A percentile compares a stretch with the other conserved stretches of the same genome.
These are phyloP conservation scores for Eucalyptus microcorys DNA, from an alignment of 345 rosid species.

Conservation along the genomic window DNA sequence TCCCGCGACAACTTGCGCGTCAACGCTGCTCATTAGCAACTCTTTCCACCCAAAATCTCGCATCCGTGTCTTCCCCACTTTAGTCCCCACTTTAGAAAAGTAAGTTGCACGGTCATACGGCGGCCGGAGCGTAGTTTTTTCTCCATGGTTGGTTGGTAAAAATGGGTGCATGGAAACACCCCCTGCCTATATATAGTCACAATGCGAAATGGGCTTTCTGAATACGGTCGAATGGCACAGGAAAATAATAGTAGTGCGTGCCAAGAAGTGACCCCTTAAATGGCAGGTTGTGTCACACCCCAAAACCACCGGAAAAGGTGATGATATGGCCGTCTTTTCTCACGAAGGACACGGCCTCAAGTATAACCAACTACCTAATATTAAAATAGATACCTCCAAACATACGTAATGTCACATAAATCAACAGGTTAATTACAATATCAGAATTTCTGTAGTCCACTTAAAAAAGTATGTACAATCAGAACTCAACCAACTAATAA, in stretches of 20 bases:
- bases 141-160: neutral
- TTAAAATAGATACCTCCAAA: no score
- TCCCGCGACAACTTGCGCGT: neutral
- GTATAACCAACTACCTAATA: no score
- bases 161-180: neutral
- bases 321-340: no score
- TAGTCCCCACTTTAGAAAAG: neutral
- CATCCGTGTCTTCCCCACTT: neutral
- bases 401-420: no score
- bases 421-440: no score
- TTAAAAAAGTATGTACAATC: no score
- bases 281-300: neutral
- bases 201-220: neutral
- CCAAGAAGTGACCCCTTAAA: neutral
- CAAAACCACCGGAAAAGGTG: no score
- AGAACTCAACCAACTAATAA: no score
- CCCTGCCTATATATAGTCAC: neutral
- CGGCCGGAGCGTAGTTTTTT: neutral
- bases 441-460: fast-evolving
- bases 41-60: neutral
- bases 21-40: neutral
- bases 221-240: neutral
- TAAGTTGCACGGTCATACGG: neutral
- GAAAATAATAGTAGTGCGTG: neutral
- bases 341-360: no score